A percentile compares a stretch with the other conserved stretches of the same genome.
Evolutionary conservation across 2,329 filamentous ascomycete genomes (phyloP).

Genomic region (Metarhizium brunneum): DNA sequence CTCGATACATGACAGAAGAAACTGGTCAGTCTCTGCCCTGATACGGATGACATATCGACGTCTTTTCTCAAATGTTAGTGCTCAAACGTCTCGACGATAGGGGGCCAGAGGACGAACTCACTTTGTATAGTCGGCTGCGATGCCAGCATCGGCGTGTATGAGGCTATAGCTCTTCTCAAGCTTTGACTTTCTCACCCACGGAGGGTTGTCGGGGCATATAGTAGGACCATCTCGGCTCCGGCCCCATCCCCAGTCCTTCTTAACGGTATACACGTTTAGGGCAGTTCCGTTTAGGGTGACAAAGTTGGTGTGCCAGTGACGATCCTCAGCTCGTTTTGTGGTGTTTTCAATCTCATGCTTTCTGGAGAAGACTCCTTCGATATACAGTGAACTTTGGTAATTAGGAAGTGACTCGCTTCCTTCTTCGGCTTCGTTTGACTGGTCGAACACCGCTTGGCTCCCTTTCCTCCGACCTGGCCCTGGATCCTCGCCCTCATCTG

Average conservation of each 20-base stretch:
- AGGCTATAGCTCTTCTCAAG: conserved; percentile 62
- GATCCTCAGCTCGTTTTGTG: conserved; percentile 50
- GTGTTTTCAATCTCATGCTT: conserved; percentile 60
- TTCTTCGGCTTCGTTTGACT: conserved; percentile 21
- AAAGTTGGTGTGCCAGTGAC: conserved; percentile 55
- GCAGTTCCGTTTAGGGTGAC: conserved; percentile 59
- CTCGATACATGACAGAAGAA: conserved; percentile 57
- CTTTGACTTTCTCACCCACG: conserved; percentile 42
- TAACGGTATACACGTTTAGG: conserved; percentile 55
- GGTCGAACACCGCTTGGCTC: conserved; percentile 11
- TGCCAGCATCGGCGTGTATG: conserved; percentile 65
- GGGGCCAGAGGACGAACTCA: conserved; percentile 24
- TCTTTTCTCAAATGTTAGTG: conserved; percentile 20
- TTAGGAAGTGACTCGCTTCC: conserved; percentile 30
- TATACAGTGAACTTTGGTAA: conserved; percentile 46
- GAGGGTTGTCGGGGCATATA: conserved; percentile 39
- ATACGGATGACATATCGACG: conserved; percentile 61
- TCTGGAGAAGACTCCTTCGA: conserved; percentile 48
- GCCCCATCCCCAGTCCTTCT: conserved; percentile 45
- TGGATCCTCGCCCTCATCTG: conserved; percentile 4
- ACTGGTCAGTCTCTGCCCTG: conserved; percentile 64
- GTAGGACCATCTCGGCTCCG: conserved; percentile 37
- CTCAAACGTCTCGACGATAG: neutral
- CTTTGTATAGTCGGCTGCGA: conserved; percentile 66
- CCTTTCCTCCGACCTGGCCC: neutral